These are phyloP conservation scores for Pseudofabraea citricarpa DNA, from an alignment of 2,329 filamentous ascomycete genomes.

Conservation along the genomic window DNA sequence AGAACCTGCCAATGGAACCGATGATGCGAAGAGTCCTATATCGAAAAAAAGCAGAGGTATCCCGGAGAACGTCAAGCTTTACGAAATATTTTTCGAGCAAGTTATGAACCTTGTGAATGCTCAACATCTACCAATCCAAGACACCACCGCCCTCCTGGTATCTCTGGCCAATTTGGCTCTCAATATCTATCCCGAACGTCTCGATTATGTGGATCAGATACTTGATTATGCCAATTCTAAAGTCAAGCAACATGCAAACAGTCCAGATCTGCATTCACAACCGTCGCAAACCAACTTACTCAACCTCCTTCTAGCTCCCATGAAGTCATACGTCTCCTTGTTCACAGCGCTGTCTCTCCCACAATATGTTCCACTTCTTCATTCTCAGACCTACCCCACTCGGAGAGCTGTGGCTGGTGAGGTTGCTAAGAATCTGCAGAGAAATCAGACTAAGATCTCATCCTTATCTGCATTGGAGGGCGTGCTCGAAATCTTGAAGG, in stretches of 20 bases:
- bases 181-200: conserved; percentile 87
- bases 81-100: conserved; percentile 96
- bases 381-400: conserved; percentile 90
- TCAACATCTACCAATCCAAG: conserved; percentile 86
- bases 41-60: conserved; percentile 42
- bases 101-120: conserved; percentile 90
- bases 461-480: conserved; percentile 79
- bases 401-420: conserved; percentile 86
- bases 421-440: conserved; percentile 76
- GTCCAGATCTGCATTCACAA: conserved; percentile 87
- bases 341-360: conserved; percentile 95
- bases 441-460: conserved; percentile 74
- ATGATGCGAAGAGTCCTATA: conserved; percentile 22
- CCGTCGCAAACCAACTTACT: conserved; percentile 85
- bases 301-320: conserved; percentile 81
- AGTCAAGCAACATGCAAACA: conserved; percentile 84
- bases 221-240: conserved; percentile 84
- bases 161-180: conserved; percentile 89
- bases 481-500: conserved; percentile 80
- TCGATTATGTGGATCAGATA: conserved; percentile 95
- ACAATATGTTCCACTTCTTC: conserved; percentile 83
- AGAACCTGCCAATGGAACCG: conserved; percentile 32
- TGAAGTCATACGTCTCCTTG: conserved; percentile 85
- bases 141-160: conserved; percentile 90
- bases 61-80: conserved; percentile 77